These are phyloP conservation scores for Carpinus fangiana DNA, from an alignment of 306 rosid species.

Conservation along the genomic window DNA sequence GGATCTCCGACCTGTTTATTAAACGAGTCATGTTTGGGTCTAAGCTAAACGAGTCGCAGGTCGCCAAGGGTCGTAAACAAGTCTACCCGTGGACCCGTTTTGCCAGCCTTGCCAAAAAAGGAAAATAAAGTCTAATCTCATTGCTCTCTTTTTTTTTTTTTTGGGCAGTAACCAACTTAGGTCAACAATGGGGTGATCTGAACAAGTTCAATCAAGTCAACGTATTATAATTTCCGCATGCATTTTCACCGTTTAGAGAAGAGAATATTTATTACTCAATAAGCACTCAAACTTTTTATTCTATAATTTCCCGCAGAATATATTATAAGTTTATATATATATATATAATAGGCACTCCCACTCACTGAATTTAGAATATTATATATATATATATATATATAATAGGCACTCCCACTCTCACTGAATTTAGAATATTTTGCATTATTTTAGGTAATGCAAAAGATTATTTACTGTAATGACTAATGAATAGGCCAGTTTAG, in stretches of 20 bases:
- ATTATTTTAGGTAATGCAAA: background rate
- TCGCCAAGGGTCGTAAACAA: no score
- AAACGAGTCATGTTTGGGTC: no score
- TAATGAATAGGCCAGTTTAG: background rate
- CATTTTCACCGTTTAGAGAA: background rate
- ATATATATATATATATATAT: no score
- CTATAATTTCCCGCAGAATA: background rate
- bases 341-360: background rate
- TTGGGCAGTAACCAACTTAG: no score
- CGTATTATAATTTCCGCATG: background rate
- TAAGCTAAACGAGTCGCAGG: no score
- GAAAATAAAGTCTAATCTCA: no score
- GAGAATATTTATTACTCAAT: background rate
- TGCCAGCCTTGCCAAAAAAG: no score
- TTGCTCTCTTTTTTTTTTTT: no score
- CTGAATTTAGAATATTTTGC: background rate
- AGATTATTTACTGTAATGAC: background rate
- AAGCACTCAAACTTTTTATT: conserved; percentile 1
- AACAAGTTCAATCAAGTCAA: background rate
- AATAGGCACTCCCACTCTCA: background rate
- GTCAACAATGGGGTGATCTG: no score
- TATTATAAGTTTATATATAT: no score
- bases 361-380: background rate
- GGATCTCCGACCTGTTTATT: no score
- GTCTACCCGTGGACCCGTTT: no score